A percentile compares a stretch with the other conserved stretches of the same genome.
Evolutionary conservation across 306 rosid genomes (phyloP).

Genomic region (Coriaria nepalensis): DNA sequence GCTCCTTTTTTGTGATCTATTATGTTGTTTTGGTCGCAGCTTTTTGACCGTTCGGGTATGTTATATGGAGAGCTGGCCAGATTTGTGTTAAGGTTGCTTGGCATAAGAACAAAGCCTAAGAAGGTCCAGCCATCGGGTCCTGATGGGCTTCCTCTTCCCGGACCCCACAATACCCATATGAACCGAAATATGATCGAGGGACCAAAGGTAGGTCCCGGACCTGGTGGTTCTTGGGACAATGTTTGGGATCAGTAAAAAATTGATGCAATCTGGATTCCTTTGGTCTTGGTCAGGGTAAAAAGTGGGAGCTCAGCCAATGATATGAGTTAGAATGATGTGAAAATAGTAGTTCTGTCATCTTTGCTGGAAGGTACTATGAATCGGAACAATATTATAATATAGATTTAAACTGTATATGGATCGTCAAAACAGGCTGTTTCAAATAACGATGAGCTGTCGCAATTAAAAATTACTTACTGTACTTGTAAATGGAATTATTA

Average conservation of each 20-base stretch:
- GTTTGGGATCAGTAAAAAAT: conserved; percentile 36
- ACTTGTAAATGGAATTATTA: too few relatives aligned
- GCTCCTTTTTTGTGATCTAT: background rate
- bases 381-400: too few relatives aligned
- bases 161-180: conserved; percentile 21
- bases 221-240: conserved; percentile 77
- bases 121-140: conserved; percentile 44
- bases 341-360: too few relatives aligned
- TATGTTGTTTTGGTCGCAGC: conserved; percentile 29
- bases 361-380: too few relatives aligned
- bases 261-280: too few relatives aligned
- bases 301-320: too few relatives aligned
- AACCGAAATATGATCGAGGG: conserved; percentile 50
- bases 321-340: too few relatives aligned
- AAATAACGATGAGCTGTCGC: too few relatives aligned
- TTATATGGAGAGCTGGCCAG: conserved; percentile 91
- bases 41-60: conserved; percentile 78
- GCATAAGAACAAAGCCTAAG: conserved; percentile 43
- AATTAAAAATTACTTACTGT: too few relatives aligned
- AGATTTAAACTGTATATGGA: too few relatives aligned
- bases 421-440: too few relatives aligned
- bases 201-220: conserved; percentile 36
- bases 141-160: conserved; percentile 42
- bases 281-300: too few relatives aligned
- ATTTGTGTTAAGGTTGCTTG: conserved; percentile 68